Conservation (phyloP, 805 yeast genomes). For the Saturnispora sekii region DNA sequence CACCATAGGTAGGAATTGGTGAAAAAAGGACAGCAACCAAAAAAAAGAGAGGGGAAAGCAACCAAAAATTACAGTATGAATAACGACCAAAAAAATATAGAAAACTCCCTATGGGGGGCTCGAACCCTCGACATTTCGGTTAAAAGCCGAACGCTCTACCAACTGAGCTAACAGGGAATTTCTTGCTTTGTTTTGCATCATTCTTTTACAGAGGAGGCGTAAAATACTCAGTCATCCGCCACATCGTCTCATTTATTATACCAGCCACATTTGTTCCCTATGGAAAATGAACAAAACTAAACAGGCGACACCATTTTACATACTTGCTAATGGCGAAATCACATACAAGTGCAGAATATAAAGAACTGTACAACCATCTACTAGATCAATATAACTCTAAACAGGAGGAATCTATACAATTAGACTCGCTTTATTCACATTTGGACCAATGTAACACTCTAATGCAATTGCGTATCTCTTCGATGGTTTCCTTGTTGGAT, state of each 20-base stretch:
- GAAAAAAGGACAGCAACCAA: neutral
- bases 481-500: neutral
- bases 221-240: too few relatives aligned
- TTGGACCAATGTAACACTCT: slow-evolving; percentile 2
- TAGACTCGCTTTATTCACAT: too few relatives aligned
- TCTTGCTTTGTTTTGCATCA: neutral
- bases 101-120: slow-evolving; percentile 47
- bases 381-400: neutral
- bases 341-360: slow-evolving; percentile 2
- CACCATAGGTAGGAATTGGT: too few relatives aligned
- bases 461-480: slow-evolving; percentile 5
- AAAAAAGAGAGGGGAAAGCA: neutral
- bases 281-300: too few relatives aligned
- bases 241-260: neutral
- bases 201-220: too few relatives aligned
- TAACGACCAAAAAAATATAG: slow-evolving; percentile 13
- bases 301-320: too few relatives aligned
- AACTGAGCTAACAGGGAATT: slow-evolving; percentile 47
- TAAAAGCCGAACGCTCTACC: slow-evolving; percentile 64
- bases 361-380: neutral
- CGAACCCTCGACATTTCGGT: slow-evolving; percentile 55
- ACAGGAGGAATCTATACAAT: neutral
- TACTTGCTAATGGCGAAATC: neutral
- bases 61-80: neutral
- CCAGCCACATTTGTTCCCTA: neutral